These are phyloP conservation scores for Phytopythium oedochilum DNA, from an alignment of 352 stramenopile genomes.

Conservation along the genomic window DNA sequence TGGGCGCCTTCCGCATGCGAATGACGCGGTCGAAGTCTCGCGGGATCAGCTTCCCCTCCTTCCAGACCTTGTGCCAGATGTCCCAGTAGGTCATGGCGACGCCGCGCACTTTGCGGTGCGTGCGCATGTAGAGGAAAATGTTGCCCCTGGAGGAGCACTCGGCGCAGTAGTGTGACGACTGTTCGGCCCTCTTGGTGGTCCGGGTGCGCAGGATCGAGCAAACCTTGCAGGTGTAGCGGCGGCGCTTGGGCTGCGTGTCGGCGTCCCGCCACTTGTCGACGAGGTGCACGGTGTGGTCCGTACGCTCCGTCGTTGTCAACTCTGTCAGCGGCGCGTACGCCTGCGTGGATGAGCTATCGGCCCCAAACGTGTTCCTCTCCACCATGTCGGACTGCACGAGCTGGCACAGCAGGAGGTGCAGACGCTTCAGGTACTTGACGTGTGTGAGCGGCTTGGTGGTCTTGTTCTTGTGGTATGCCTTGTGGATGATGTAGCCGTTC, in stretches of 20 bases:
- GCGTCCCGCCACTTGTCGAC: slow-evolving; percentile 1
- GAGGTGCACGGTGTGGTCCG: not conserved
- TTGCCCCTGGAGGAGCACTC: not conserved
- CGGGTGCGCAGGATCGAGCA: not conserved
- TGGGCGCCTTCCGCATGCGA: not conserved
- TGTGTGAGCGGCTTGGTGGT: not conserved
- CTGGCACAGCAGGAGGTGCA: slow-evolving; percentile 4
- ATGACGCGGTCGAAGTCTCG: not conserved
- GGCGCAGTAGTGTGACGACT: not conserved
- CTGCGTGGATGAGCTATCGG: not conserved
- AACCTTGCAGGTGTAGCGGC: not conserved
- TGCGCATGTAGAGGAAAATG: not conserved
- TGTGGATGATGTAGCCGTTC: slow-evolving; percentile 17
- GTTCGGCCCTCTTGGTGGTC: not conserved
- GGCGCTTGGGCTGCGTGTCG: slow-evolving; percentile 1
- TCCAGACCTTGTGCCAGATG: not conserved
- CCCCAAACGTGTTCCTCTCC: slow-evolving; percentile 10
- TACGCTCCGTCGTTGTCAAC: not conserved
- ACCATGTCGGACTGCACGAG: slow-evolving; percentile 6
- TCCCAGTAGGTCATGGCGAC: not conserved
- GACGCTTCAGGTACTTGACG: slow-evolving; percentile 11
- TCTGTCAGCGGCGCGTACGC: not conserved
- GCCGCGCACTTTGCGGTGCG: not conserved
- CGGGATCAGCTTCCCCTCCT: not conserved
- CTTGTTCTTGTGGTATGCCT: slow-evolving; percentile 10